Percentiles rank a stretch among this genome's conserved stretches.
Evolutionary conservation across 805 yeast species (phyloP).

Genomic region (Spathaspora sp.): DNA sequence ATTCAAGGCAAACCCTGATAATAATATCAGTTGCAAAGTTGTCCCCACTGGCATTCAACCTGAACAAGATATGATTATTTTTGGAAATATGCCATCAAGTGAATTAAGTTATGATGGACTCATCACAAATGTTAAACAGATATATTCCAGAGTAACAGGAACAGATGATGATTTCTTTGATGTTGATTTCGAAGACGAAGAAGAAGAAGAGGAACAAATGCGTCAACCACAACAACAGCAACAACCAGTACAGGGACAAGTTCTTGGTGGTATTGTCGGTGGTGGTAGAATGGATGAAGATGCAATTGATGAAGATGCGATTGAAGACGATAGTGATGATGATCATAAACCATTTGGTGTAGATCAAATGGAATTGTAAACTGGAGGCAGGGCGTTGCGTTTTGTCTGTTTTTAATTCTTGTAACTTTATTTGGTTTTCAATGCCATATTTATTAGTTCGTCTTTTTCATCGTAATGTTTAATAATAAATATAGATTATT

Average conservation of each 20-base stretch:
- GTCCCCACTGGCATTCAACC: constrained; percentile 32
- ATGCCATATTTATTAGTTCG: background rate
- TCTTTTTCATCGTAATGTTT: background rate
- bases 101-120: constrained; percentile 92
- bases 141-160: constrained; percentile 81
- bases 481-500: background rate
- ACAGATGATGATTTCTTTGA: constrained; percentile 95
- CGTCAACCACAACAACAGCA: constrained; percentile 2
- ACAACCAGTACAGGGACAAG: background rate
- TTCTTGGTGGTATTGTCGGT: constrained; percentile 14
- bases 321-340: constrained; percentile 35
- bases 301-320: constrained; percentile 34
- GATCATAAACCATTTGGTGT: constrained; percentile 42
- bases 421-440: background rate
- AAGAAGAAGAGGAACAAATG: constrained; percentile 40
- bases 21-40: constrained; percentile 20
- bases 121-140: constrained; percentile 70
- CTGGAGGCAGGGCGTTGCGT: too few relatives aligned
- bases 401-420: background rate
- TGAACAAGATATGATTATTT: constrained; percentile 36
- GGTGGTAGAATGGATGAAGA: constrained; percentile 15
- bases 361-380: constrained; percentile 38
- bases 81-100: constrained; percentile 66
- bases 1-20: constrained; percentile 25
- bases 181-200: constrained; percentile 95